These are phyloP conservation scores for barrel medic (Medicago truncatula) DNA, from an alignment of 306 rosid species.

Conservation along the genomic window DNA sequence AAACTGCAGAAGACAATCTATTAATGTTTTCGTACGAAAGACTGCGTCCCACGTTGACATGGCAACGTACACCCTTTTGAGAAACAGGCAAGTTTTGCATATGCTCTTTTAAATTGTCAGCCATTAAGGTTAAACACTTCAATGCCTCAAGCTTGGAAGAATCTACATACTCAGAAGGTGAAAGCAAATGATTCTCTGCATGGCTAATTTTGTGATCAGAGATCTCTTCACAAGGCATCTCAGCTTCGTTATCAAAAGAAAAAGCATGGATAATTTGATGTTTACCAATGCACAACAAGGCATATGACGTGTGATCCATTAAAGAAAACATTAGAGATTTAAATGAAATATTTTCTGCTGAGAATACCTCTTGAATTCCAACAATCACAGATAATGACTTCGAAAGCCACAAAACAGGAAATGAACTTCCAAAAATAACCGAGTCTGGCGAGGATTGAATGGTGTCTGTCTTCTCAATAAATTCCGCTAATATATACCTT, in stretches of 20 bases:
- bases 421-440: conserved; percentile 55
- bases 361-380: conserved; percentile 57
- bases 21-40: conserved; percentile 49
- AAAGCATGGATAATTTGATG: conserved; percentile 53
- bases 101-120: conserved; percentile 67
- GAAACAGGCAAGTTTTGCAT: conserved; percentile 52
- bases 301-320: conserved; percentile 79
- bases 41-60: conserved; percentile 46
- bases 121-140: conserved; percentile 55
- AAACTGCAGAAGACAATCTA: conserved; percentile 61
- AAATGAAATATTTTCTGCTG: conserved; percentile 49
- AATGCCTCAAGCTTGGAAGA: conserved; percentile 52
- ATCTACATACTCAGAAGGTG: conserved; percentile 48
- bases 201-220: conserved; percentile 40
- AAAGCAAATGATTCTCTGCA: conserved; percentile 51
- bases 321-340: conserved; percentile 61
- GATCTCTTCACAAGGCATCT: conserved; percentile 52
- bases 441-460: conserved; percentile 41
- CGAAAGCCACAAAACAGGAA: conserved; percentile 71
- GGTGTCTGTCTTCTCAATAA: conserved; percentile 55
- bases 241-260: conserved; percentile 47
- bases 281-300: conserved; percentile 65
- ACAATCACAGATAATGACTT: conserved; percentile 66
- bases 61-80: conserved; percentile 48
- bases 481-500: conserved; percentile 54